Conservation (phyloP, 495 filamentous ascomycete species). For the Xylona heveae region DNA sequence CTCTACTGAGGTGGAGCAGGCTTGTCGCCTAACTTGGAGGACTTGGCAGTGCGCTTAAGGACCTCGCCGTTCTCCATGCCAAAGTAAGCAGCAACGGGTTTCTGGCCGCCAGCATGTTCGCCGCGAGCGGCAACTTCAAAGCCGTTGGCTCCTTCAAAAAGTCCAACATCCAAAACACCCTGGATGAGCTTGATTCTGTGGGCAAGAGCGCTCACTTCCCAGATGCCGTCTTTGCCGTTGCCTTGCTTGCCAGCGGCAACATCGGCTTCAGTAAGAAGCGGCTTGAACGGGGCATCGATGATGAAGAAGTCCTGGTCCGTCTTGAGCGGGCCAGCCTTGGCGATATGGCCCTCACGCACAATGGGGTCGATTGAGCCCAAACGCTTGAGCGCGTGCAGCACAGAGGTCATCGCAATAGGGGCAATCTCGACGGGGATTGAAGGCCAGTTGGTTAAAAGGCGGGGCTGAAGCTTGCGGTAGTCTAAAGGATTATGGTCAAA, state of each 20-base stretch:
- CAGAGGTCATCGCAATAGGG: conserved; percentile 52
- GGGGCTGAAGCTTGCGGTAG: conserved; percentile 61
- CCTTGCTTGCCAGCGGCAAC: conserved; percentile 10
- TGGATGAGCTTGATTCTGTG: conserved; percentile 54
- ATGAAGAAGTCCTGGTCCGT: conserved; percentile 93
- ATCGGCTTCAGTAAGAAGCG: conserved; percentile 40
- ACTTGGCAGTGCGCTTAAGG: too few relatives aligned
- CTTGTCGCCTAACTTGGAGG: too few relatives aligned
- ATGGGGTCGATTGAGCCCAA: conserved; percentile 48
- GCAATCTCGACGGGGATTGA: conserved; percentile 85
- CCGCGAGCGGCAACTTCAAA: conserved; percentile 34
- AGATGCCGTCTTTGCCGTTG: conserved; percentile 19
- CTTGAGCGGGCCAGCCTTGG: conserved; percentile 62
- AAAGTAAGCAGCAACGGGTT: conserved; percentile 86
- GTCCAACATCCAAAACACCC: conserved; percentile 78
- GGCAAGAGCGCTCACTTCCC: conserved; percentile 57
- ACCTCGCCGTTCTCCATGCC: conserved; percentile 59
- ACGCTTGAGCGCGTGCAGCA: conserved; percentile 40
- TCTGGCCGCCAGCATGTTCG: conserved; percentile 50
- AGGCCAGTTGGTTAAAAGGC: conserved; percentile 61
- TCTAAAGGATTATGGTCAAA: conserved; percentile 25
- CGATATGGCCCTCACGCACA: conserved; percentile 41
- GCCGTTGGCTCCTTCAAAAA: conserved; percentile 68
- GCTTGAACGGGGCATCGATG: conserved; percentile 70
- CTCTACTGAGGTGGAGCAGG: too few relatives aligned